A percentile compares a stretch with the other conserved stretches of the same genome.
Evolutionary conservation across 2,329 filamentous ascomycete genomes (phyloP).

Genomic region (Ceratocystis eucalypticola): DNA sequence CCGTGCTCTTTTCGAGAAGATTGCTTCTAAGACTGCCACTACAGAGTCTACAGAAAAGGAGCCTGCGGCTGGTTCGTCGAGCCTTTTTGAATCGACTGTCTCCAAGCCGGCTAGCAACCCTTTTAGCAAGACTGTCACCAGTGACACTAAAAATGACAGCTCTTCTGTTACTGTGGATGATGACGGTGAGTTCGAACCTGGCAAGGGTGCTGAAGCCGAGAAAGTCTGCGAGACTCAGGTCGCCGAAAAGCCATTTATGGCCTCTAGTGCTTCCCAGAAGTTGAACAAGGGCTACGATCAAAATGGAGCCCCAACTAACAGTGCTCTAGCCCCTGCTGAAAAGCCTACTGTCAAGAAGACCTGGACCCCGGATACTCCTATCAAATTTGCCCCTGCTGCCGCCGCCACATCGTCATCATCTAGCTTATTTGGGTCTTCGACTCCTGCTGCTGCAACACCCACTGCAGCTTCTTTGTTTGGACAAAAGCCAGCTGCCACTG

Average conservation of each 20-base stretch:
- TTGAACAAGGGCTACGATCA: conserved; percentile 37
- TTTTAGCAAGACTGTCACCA: conserved; percentile 45
- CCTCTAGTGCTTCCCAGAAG: conserved; percentile 40
- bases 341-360: conserved; percentile 32
- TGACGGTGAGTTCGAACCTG: conserved; percentile 33
- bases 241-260: not conserved
- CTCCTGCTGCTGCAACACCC: conserved; percentile 25
- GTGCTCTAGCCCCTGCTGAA: conserved; percentile 23
- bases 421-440: conserved; percentile 17
- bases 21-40: conserved; percentile 27
- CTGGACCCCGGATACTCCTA: conserved; percentile 37
- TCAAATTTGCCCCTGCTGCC: conserved; percentile 37
- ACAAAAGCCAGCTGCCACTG: conserved; percentile 25
- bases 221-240: conserved; percentile 28
- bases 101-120: conserved; percentile 36
- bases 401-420: conserved; percentile 11
- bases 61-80: conserved; percentile 24
- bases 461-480: conserved; percentile 21
- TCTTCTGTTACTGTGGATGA: not conserved
- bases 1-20: conserved; percentile 43
- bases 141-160: conserved; percentile 37
- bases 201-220: conserved; percentile 28
- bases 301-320: conserved; percentile 33
- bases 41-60: conserved; percentile 15
- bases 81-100: conserved; percentile 25